Conservation (phyloP, 139 green algal genomes). For the Chlamydomonas asymmetrica region DNA sequence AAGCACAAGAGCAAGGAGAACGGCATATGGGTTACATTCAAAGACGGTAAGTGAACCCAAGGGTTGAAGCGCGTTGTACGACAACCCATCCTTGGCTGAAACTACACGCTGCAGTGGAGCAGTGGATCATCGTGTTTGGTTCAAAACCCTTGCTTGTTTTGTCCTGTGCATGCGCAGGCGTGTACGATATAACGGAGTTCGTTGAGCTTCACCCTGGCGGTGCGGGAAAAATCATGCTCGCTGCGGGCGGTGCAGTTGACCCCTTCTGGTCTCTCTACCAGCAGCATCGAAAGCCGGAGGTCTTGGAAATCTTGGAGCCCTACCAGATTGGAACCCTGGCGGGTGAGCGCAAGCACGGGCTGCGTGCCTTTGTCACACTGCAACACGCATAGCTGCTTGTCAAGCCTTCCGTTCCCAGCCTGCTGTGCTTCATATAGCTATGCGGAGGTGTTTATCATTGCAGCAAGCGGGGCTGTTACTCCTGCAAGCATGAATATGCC, state of each 20-base stretch:
- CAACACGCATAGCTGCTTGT: too few species aligned
- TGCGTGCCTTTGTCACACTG: too few species aligned
- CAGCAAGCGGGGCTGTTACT: background rate
- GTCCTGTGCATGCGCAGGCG: constrained; percentile 33
- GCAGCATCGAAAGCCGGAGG: constrained; percentile 76
- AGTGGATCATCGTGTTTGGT: too few species aligned
- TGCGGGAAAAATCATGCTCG: constrained; percentile 76
- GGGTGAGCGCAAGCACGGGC: constrained; percentile 21
- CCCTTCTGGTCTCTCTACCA: constrained; percentile 90
- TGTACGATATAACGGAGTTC: constrained; percentile 88
- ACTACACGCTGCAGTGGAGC: background rate
- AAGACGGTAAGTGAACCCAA: background rate
- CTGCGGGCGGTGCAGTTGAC: constrained; percentile 81
- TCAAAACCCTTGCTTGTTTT: background rate
- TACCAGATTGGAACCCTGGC: constrained; percentile 81
- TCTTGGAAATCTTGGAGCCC: constrained; percentile 65
- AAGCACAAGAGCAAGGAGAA: constrained; percentile 65
- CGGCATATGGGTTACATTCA: constrained; percentile 89
- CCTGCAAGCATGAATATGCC: background rate
- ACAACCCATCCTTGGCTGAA: background rate
- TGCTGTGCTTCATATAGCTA: too few species aligned
- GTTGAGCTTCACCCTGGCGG: constrained; percentile 38
- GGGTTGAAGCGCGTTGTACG: background rate
- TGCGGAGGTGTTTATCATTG: too few species aligned
- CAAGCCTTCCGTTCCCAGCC: too few species aligned